Evolutionary conservation across 371 early-diverging fungal species (phyloP).

Genomic region (Nematocida sp.): DNA sequence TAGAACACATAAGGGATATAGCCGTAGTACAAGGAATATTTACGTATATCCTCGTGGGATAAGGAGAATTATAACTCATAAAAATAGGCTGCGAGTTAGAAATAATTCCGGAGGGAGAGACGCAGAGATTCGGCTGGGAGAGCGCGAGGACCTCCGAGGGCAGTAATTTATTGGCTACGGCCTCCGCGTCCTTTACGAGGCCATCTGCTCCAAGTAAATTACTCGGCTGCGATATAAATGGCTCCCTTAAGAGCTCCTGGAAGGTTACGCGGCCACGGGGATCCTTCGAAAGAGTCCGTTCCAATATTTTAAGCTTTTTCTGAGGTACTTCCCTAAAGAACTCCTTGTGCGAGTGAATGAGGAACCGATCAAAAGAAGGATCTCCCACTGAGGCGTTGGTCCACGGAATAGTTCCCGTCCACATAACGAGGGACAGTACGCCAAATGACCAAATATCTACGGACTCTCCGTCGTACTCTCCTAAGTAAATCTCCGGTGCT

Average conservation of each 20-base stretch:
- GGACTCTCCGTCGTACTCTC: conserved; percentile 69
- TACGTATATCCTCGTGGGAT: conserved; percentile 54
- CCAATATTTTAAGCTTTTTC: conserved; percentile 68
- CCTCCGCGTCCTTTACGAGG: conserved; percentile 28
- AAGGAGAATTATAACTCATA: conserved; percentile 34
- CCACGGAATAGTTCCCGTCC: conserved; percentile 72
- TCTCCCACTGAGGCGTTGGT: conserved; percentile 67
- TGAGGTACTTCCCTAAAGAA: conserved; percentile 54
- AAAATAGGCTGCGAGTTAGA: conserved; percentile 58
- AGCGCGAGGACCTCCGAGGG: conserved; percentile 34
- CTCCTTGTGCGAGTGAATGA: conserved; percentile 32
- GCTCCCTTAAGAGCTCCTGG: conserved; percentile 11
- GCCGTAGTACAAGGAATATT: background rate
- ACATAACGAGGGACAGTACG: conserved; percentile 69
- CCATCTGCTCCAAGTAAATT: conserved; percentile 42
- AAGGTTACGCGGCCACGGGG: conserved; percentile 73
- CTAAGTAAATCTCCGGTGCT: conserved; percentile 69
- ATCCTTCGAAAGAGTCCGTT: conserved; percentile 81
- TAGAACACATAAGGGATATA: conserved; percentile 19
- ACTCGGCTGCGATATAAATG: conserved; percentile 49
- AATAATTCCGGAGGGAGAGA: conserved; percentile 19
- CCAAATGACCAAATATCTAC: conserved; percentile 72
- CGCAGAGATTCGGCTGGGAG: conserved; percentile 54
- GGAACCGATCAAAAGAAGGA: conserved; percentile 63
- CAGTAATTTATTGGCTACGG: conserved; percentile 11